These are phyloP conservation scores for Trypanosoma congolense DNA, from an alignment of 208 protist species.

Conservation along the genomic window DNA sequence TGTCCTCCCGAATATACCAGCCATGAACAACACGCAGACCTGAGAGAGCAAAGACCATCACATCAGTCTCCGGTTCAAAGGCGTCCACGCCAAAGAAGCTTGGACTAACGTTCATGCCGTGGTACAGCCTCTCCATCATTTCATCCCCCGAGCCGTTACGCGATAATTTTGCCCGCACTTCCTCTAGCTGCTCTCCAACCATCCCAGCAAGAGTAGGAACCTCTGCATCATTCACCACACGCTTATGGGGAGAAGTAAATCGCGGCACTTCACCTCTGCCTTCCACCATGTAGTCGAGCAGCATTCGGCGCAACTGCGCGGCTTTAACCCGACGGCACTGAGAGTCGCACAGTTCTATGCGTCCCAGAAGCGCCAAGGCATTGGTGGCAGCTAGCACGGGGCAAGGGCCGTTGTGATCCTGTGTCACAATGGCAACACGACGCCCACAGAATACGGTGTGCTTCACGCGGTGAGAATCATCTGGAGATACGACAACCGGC, in stretches of 20 bases:
- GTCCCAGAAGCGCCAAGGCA: constrained; percentile 24
- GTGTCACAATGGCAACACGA: constrained; percentile 26
- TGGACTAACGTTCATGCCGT: constrained; percentile 41
- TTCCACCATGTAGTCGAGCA: constrained; percentile 14
- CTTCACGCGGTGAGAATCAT: constrained; percentile 31
- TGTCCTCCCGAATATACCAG: constrained; percentile 29
- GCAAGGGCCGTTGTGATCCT: constrained; percentile 37
- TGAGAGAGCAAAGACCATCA: constrained; percentile 32
- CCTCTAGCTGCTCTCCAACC: constrained; percentile 8
- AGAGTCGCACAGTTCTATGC: constrained; percentile 15
- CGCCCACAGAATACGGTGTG: constrained; percentile 21
- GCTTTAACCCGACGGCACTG: constrained; percentile 11
- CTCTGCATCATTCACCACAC: constrained; percentile 14
- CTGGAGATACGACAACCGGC: neutral
- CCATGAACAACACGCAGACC: constrained; percentile 44
- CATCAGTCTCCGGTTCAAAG: constrained; percentile 36
- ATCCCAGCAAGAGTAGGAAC: constrained; percentile 15
- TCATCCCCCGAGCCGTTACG: constrained; percentile 5
- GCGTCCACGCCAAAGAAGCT: constrained; percentile 35
- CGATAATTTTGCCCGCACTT: constrained; percentile 7
- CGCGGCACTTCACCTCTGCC: constrained; percentile 2
- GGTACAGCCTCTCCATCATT: constrained; percentile 25
- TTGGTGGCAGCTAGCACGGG: constrained; percentile 41
- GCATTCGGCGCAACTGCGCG: constrained; percentile 12
- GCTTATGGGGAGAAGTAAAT: constrained; percentile 14